Conservation (phyloP, 495 filamentous ascomycete genomes). For the Aspergillus carlsbadensis region DNA sequence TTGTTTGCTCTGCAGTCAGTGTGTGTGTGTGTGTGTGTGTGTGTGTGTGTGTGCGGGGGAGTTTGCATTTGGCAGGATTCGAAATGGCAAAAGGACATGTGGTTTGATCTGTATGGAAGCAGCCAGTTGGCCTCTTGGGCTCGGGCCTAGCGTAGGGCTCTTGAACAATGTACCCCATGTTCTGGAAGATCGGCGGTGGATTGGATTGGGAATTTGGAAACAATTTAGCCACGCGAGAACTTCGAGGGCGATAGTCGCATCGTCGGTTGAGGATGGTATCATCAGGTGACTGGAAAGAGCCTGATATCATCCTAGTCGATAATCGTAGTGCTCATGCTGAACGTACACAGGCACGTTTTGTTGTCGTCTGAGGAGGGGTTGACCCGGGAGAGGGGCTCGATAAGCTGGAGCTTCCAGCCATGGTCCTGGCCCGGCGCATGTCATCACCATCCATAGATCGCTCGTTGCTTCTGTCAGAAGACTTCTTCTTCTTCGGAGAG, state of each 20-base stretch:
- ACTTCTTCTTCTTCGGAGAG: background rate
- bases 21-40: conserved; percentile 4
- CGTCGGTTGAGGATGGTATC: background rate
- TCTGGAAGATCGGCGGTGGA: background rate
- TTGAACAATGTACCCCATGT: background rate
- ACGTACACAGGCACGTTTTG: background rate
- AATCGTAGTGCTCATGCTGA: no score
- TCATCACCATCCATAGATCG: background rate
- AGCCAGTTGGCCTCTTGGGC: background rate
- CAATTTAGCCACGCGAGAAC: background rate
- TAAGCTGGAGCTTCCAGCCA: conserved; percentile 12
- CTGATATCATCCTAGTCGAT: no score
- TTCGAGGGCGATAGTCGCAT: background rate
- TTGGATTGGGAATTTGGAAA: background rate
- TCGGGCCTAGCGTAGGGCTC: background rate
- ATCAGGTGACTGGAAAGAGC: background rate
- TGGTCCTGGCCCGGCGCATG: conserved; percentile 1
- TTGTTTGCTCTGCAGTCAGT: no score
- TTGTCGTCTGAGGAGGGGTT: background rate
- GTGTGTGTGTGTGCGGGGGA: background rate
- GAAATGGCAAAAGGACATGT: conserved; percentile 11
- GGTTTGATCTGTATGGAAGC: conserved; percentile 10
- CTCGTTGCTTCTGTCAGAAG: conserved; percentile 6
- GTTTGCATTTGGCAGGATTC: background rate
- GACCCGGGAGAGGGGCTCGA: conserved; percentile 12